Conservation (phyloP, 164 flowering plant species). For the Macadamia integrifolia region DNA sequence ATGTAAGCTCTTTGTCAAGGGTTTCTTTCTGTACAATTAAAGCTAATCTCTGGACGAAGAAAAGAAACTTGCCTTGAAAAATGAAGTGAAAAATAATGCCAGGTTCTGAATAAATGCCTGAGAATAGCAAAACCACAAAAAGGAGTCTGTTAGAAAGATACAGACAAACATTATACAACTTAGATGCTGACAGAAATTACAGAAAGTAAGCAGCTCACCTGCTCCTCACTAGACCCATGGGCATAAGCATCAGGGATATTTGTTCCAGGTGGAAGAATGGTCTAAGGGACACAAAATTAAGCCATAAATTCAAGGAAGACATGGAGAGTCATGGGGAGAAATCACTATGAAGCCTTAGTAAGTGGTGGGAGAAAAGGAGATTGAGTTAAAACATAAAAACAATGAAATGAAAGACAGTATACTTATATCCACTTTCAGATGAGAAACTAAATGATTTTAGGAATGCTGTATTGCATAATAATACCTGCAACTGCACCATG, state of each 20-base stretch:
- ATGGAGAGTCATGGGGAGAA: background rate
- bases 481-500: slow-evolving; percentile 88
- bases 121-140: slow-evolving; percentile 11
- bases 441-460: background rate
- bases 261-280: slow-evolving; percentile 68
- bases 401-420: background rate
- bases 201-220: slow-evolving; percentile 30
- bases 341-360: background rate
- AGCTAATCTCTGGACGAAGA: background rate
- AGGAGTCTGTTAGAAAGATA: background rate
- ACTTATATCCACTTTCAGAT: background rate
- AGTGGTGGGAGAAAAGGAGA: background rate
- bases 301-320: background rate
- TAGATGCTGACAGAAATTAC: background rate
- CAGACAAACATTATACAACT: background rate
- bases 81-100: slow-evolving; percentile 92
- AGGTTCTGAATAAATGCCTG: slow-evolving; percentile 97
- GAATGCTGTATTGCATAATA: background rate
- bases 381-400: background rate
- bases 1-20: too few relatives aligned
- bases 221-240: slow-evolving; percentile 84
- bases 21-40: background rate
- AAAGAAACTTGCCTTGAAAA: slow-evolving; percentile 60
- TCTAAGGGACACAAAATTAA: slow-evolving; percentile 30
- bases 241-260: slow-evolving; percentile 90